A percentile compares a stretch with the other conserved stretches of the same genome.
Evolutionary conservation across 148 eudicot species (phyloP).

Genomic region (Vaccinium macrocarpon): DNA sequence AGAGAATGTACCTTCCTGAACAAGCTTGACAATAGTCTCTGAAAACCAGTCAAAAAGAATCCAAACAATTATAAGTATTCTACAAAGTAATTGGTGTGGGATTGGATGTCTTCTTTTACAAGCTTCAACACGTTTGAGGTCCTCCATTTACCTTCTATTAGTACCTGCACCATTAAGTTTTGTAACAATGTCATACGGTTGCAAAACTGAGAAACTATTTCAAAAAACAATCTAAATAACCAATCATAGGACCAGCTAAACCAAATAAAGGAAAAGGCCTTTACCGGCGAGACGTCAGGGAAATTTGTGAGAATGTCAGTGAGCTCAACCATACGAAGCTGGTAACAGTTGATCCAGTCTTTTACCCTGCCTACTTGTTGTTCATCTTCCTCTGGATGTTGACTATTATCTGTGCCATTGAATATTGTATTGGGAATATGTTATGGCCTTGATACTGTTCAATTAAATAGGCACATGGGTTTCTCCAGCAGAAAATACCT

Average conservation of each 20-base stretch:
- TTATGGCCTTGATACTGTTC: not conserved
- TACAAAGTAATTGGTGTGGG: not conserved
- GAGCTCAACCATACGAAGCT: slow-evolving; percentile 56
- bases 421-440: not conserved
- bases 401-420: slow-evolving; percentile 64
- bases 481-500: slow-evolving; percentile 30
- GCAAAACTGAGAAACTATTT: not conserved
- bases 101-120: not conserved
- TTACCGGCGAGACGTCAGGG: slow-evolving; percentile 81
- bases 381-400: slow-evolving; percentile 85
- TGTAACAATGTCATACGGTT: not conserved
- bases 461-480: not conserved
- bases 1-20: slow-evolving; percentile 48
- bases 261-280: slow-evolving; percentile 6
- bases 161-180: slow-evolving; percentile 51
- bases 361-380: slow-evolving; percentile 64
- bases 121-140: slow-evolving; percentile 13
- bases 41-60: slow-evolving; percentile 24
- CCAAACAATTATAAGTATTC: not conserved
- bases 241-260: not conserved
- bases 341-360: slow-evolving; percentile 73
- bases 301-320: slow-evolving; percentile 72
- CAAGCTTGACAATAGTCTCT: slow-evolving; percentile 89
- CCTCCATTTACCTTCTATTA: slow-evolving; percentile 68
- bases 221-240: not conserved